Conservation (phyloP, 2,329 filamentous ascomycete species). For the Trichoderma guizhouense region DNA sequence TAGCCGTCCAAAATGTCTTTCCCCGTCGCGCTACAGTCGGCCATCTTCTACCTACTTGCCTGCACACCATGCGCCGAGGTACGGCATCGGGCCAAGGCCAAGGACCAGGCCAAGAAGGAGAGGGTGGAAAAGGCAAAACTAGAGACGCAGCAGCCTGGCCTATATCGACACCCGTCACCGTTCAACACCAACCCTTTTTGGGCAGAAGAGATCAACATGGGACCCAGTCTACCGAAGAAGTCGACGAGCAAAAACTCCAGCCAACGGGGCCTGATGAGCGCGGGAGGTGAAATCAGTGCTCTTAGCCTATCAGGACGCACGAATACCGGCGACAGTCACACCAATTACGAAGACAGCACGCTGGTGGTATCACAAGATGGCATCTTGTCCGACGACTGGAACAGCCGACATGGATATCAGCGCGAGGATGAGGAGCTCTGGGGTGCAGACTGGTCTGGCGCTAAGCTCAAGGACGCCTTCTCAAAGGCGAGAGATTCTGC, state of each 20-base stretch:
- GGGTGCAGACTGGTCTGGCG: conserved; percentile 58
- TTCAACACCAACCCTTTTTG: conserved; percentile 88
- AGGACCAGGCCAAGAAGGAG: conserved; percentile 66
- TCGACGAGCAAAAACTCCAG: conserved; percentile 55
- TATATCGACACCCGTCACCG: conserved; percentile 76
- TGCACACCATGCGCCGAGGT: conserved; percentile 76
- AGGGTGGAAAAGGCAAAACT: conserved; percentile 62
- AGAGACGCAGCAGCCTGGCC: conserved; percentile 65
- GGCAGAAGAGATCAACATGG: conserved; percentile 80
- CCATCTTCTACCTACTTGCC: conserved; percentile 72
- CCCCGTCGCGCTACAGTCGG: conserved; percentile 65
- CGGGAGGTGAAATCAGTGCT: conserved; percentile 53
- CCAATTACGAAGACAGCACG: conserved; percentile 30
- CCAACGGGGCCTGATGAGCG: conserved; percentile 57
- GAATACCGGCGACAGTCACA: conserved; percentile 37
- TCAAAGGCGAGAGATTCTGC: conserved; percentile 57
- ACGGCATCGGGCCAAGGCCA: conserved; percentile 65
- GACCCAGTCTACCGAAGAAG: conserved; percentile 69
- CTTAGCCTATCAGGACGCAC: conserved; percentile 38
- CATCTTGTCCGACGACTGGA: conserved; percentile 57
- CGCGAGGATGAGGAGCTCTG: conserved; percentile 85
- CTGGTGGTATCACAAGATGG: conserved; percentile 39
- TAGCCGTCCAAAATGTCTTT: conserved; percentile 40
- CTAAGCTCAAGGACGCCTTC: conserved; percentile 56
- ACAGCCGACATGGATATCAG: conserved; percentile 70